Conservation (phyloP, 139 green algal genomes). For the Desmodesmus armatus region DNA sequence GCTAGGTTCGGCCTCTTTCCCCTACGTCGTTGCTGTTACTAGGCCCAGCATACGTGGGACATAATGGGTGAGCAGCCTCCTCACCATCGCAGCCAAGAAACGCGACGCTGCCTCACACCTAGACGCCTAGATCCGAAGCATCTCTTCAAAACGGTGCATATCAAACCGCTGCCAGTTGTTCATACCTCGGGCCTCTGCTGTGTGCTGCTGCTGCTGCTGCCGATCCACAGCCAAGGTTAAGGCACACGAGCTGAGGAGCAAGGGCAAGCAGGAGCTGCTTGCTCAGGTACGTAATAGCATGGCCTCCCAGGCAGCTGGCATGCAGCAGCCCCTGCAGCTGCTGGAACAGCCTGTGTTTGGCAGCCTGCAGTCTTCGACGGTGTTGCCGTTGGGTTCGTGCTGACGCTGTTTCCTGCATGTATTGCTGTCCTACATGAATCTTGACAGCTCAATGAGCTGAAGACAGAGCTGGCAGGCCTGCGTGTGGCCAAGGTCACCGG, state of each 20-base stretch:
- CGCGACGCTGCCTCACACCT: too few species aligned
- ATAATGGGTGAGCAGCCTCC: conserved; percentile 39
- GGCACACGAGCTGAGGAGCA: conserved; percentile 93
- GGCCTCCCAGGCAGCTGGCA: not conserved
- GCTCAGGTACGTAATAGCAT: conserved; percentile 68
- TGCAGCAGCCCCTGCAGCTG: not conserved
- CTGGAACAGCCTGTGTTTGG: not conserved
- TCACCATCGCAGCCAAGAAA: too few species aligned
- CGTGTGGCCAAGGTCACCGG: conserved; percentile 99
- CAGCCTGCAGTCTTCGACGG: not conserved
- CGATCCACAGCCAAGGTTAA: conserved; percentile 89
- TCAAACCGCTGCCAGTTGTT: too few species aligned
- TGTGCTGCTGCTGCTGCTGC: too few species aligned
- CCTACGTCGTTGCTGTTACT: not conserved
- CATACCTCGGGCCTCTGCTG: too few species aligned
- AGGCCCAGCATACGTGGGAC: not conserved
- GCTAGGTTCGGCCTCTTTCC: conserved; percentile 8
- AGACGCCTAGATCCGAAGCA: too few species aligned
- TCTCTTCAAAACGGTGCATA: too few species aligned
- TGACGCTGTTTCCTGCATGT: not conserved
- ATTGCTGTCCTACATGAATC: conserved; percentile 17
- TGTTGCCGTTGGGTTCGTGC: too few species aligned
- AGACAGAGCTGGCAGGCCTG: conserved; percentile 94
- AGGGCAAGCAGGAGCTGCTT: conserved; percentile 95
- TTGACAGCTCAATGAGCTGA: conserved; percentile 96